Percentiles rank a stretch among this genome's conserved stretches.
Evolutionary conservation across 768 basidiomycete genomes (phyloP).

Genomic region (Lactarius deliciosus): DNA sequence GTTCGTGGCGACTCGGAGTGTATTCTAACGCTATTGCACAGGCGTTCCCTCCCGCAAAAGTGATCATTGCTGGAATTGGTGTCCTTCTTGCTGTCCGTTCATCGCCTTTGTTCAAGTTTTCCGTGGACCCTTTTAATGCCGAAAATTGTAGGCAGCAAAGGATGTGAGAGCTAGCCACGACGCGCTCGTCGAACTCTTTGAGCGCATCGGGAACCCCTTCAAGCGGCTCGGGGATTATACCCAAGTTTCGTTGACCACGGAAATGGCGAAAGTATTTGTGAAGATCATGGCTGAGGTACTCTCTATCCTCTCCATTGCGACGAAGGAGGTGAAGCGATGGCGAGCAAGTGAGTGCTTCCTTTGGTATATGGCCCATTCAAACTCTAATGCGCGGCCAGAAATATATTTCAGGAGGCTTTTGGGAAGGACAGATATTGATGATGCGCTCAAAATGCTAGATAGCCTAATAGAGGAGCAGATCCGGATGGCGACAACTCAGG

Average conservation of each 20-base stretch:
- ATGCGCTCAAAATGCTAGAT: background rate
- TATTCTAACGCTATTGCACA: background rate
- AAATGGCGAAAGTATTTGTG: background rate
- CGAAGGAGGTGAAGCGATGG: background rate
- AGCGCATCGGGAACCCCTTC: background rate
- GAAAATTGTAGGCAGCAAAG: background rate
- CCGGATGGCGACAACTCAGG: background rate
- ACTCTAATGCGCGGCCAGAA: background rate
- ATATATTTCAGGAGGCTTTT: background rate
- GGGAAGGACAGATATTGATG: background rate
- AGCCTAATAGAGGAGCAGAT: background rate
- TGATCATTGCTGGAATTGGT: background rate
- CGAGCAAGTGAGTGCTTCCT: background rate
- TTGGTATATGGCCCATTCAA: background rate
- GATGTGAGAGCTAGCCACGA: background rate
- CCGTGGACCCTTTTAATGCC: no score
- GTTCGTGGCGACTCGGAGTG: background rate
- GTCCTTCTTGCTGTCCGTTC: background rate
- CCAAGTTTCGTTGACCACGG: background rate
- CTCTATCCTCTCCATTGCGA: background rate
- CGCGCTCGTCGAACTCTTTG: conserved; percentile 1
- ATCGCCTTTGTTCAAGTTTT: background rate
- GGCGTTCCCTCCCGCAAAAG: background rate
- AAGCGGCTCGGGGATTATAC: background rate
- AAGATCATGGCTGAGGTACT: conserved; percentile 5